A percentile compares a stretch with the other conserved stretches of the same genome.
Conservation (phyloP, 2,329 filamentous ascomycete genomes). For the Thielaviopsis ethacetica region DNA sequence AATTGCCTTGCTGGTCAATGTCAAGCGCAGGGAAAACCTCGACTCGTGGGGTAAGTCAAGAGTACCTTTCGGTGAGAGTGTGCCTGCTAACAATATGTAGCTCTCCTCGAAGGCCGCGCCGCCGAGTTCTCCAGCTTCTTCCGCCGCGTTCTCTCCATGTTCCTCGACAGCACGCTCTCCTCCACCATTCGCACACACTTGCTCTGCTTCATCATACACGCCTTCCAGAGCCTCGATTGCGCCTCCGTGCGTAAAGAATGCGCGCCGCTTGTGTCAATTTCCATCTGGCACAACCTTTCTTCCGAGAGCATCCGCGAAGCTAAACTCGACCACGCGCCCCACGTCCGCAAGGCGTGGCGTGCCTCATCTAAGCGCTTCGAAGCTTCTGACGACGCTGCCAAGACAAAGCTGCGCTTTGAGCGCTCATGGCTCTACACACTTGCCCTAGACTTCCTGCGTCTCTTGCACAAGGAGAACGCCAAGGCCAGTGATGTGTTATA, state of each 20-base stretch:
- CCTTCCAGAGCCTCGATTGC: slow-evolving; percentile 88
- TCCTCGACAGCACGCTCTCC: slow-evolving; percentile 52
- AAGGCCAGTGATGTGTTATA: slow-evolving; percentile 54
- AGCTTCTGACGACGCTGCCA: slow-evolving; percentile 60
- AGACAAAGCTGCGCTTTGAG: slow-evolving; percentile 75
- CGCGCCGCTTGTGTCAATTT: slow-evolving; percentile 83
- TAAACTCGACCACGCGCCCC: slow-evolving; percentile 54
- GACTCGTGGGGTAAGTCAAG: slow-evolving; percentile 60
- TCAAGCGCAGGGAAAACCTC: slow-evolving; percentile 74
- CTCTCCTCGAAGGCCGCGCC: slow-evolving; percentile 58
- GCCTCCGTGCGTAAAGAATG: slow-evolving; percentile 87
- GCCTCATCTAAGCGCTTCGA: slow-evolving; percentile 76
- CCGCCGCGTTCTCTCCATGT: slow-evolving; percentile 77
- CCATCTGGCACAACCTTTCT: slow-evolving; percentile 86
- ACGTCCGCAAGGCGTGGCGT: slow-evolving; percentile 79
- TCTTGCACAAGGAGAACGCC: slow-evolving; percentile 44
- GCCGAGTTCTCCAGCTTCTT: slow-evolving; percentile 80
- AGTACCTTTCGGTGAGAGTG: background rate
- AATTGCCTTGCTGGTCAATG: slow-evolving; percentile 69
- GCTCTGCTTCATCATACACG: slow-evolving; percentile 76
- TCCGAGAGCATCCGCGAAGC: slow-evolving; percentile 58
- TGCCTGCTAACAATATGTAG: slow-evolving; percentile 23
- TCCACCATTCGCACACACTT: slow-evolving; percentile 59
- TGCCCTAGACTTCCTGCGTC: slow-evolving; percentile 63
- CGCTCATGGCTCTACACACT: slow-evolving; percentile 85